Evolutionary conservation across 345 rosid genomes (phyloP).

Genomic region (Citrus maxima): DNA sequence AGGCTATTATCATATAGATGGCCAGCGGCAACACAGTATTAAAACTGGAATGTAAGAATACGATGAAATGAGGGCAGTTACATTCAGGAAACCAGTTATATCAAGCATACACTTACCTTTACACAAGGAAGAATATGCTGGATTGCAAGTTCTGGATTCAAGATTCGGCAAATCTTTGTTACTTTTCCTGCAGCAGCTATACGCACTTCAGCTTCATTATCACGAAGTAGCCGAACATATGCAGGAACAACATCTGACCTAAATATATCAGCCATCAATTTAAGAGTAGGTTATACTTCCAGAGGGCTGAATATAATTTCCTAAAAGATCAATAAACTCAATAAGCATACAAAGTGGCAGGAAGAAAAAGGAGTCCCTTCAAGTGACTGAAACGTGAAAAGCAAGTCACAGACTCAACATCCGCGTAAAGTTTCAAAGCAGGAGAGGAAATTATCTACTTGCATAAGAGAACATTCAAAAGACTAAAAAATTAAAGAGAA

Average conservation of each 20-base stretch:
- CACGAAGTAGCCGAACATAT: slow-evolving; percentile 62
- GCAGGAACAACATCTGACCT: slow-evolving; percentile 59
- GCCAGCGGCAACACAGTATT: background rate
- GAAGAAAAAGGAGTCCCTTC: background rate
- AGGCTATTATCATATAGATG: background rate
- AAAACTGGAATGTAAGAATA: background rate
- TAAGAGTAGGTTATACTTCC: background rate
- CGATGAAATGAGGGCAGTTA: background rate
- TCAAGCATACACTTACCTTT: slow-evolving; percentile 31
- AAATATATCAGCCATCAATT: slow-evolving; percentile 12
- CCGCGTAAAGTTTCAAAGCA: background rate
- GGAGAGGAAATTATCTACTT: background rate
- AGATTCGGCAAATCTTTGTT: slow-evolving; percentile 53
- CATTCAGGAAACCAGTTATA: background rate
- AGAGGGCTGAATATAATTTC: background rate
- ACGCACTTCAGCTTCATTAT: slow-evolving; percentile 68
- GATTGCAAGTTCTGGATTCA: slow-evolving; percentile 56
- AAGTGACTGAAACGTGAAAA: background rate
- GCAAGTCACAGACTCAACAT: background rate
- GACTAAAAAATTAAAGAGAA: background rate
- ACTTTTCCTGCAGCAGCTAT: slow-evolving; percentile 66
- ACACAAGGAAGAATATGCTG: slow-evolving; percentile 66
- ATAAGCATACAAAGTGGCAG: background rate
- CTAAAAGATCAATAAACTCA: background rate
- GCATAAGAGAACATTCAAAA: background rate